These are phyloP conservation scores for Ensete glaucum DNA, from an alignment of 176 grass and related monocot species.

Conservation along the genomic window DNA sequence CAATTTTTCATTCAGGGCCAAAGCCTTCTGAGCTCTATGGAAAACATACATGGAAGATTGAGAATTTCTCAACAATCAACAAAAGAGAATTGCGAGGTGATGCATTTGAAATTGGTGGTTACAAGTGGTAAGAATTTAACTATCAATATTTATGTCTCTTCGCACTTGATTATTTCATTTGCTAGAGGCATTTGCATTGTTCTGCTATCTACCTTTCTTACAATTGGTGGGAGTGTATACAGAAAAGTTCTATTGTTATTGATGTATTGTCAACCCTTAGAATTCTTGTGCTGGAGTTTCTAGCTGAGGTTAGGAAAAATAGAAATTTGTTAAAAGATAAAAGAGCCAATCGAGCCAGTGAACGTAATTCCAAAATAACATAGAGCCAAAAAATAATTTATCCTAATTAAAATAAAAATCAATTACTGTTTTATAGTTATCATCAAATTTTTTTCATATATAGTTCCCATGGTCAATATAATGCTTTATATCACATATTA, in stretches of 20 bases:
- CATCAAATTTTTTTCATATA: no score
- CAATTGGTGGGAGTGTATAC: neutral
- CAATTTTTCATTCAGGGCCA: conserved; percentile 45
- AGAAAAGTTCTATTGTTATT: neutral
- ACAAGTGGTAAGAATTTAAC: conserved; percentile 63
- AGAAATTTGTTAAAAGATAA: no score
- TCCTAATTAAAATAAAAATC: no score
- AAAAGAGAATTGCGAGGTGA: conserved; percentile 91
- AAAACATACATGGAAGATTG: conserved; percentile 95
- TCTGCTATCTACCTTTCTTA: neutral
- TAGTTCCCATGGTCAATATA: no score
- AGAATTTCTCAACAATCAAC: conserved; percentile 93
- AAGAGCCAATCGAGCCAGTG: no score
- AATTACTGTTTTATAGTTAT: no score
- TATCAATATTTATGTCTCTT: neutral
- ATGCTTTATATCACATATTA: no score
- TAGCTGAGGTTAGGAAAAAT: no score
- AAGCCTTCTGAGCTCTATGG: conserved; percentile 81
- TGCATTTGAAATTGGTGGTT: conserved; percentile 93
- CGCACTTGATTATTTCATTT: neutral
- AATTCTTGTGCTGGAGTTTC: no score
- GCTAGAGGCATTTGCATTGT: neutral
- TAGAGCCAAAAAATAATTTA: no score
- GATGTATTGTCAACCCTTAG: no score
- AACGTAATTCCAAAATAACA: no score